Conservation (phyloP, 73 alveolate species). For the Paraurostyla sp. region DNA sequence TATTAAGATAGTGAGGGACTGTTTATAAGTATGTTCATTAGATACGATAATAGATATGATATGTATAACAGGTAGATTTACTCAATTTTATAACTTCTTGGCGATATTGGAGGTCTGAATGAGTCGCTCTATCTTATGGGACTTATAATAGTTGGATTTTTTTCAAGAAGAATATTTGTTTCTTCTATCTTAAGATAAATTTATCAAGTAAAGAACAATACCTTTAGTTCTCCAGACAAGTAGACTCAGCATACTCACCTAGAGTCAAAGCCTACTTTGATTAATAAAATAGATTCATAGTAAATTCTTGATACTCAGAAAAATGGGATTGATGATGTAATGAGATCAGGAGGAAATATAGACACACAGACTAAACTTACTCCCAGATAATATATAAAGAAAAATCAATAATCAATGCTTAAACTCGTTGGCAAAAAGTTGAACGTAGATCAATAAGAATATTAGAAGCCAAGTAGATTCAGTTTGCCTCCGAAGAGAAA, state of each 20-base stretch:
- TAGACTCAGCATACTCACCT: too few relatives aligned
- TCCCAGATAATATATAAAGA: too few relatives aligned
- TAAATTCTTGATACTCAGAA: too few relatives aligned
- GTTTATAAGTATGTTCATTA: neutral
- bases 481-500: too few relatives aligned
- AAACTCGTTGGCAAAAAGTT: too few relatives aligned
- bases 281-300: too few relatives aligned
- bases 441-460: too few relatives aligned
- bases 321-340: neutral
- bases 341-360: neutral
- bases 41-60: neutral
- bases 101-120: slow-evolving; percentile 28
- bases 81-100: neutral
- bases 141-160: neutral
- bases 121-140: slow-evolving; percentile 10
- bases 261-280: too few relatives aligned
- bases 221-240: too few relatives aligned
- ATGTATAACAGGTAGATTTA: neutral
- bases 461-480: too few relatives aligned
- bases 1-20: neutral
- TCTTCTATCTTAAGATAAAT: neutral
- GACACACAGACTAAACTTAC: neutral
- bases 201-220: slow-evolving; percentile 13
- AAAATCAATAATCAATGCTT: too few relatives aligned
- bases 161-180: neutral